phyloP scores from a whole-genome alignment of 345 rosid species.

The Aquilaria yunnanensis region DNA sequence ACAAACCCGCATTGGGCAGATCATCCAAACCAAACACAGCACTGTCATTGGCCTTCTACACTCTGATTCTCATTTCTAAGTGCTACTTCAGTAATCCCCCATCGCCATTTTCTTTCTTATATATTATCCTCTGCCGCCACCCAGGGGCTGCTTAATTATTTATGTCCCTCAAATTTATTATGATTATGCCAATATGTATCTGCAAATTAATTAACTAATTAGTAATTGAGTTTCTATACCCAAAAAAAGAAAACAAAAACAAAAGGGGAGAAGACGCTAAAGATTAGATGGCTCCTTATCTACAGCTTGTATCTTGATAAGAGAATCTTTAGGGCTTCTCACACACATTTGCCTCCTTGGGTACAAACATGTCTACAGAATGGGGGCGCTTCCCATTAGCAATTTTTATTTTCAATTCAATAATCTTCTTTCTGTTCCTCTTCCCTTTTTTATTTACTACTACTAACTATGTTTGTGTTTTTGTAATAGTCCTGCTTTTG shows the following conservation, averaged over 20 bases:
- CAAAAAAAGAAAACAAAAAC: no score
- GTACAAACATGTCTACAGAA: conserved; percentile 40
- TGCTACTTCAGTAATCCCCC: no score
- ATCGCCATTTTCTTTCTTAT: no score
- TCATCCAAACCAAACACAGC: not conserved
- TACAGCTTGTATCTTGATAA: not conserved
- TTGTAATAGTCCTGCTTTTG: no score
- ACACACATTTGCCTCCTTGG: conserved; percentile 32
- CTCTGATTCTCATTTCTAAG: not conserved
- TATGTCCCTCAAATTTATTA: no score
- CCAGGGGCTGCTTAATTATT: not conserved
- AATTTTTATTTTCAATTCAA: not conserved
- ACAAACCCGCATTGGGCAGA: not conserved
- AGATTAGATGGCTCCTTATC: not conserved
- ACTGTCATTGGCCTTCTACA: not conserved
- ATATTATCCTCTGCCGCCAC: conserved; percentile 5
- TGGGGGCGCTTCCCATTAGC: conserved; percentile 23
- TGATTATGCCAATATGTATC: no score
- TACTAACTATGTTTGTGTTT: no score
- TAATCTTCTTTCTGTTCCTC: no score
- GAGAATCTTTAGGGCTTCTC: conserved; percentile 43
- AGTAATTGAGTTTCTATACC: no score
- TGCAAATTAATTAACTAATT: no score
- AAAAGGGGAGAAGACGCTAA: no score
- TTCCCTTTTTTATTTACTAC: no score